Conservation (phyloP, 1,284 basidiomycete species). For the Hemileia vastatrix region DNA sequence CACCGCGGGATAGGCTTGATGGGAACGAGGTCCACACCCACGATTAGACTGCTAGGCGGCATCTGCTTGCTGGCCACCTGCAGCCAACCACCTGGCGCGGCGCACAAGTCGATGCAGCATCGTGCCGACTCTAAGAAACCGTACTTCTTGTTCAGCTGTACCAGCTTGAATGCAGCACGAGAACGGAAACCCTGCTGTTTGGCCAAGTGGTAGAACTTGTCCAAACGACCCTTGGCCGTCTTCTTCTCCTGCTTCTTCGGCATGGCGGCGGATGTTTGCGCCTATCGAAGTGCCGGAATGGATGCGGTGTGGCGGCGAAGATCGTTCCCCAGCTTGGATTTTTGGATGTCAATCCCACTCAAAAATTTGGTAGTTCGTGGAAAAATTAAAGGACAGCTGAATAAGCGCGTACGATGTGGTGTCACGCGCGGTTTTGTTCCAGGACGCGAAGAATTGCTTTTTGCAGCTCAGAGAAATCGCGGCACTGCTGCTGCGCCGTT, state of each 20-base stretch:
- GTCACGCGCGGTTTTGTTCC: too few relatives aligned
- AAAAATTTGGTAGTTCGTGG: too few relatives aligned
- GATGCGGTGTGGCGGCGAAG: too few relatives aligned
- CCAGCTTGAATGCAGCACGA: slow-evolving; percentile 96
- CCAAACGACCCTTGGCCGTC: slow-evolving; percentile 37
- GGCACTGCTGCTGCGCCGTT: too few relatives aligned
- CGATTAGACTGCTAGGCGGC: slow-evolving; percentile 93
- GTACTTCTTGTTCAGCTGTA: slow-evolving; percentile 98
- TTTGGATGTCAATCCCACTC: too few relatives aligned
- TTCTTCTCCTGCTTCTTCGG: slow-evolving; percentile 42
- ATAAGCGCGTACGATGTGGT: too few relatives aligned
- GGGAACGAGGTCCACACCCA: slow-evolving; percentile 86
- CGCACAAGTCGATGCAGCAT: slow-evolving; percentile 97
- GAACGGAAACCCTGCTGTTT: slow-evolving; percentile 95
- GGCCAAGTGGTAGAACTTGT: slow-evolving; percentile 48
- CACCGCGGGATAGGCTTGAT: slow-evolving; percentile 93
- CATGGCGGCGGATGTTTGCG: slow-evolving; percentile 30
- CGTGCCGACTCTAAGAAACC: slow-evolving; percentile 76
- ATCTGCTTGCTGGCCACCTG: slow-evolving; percentile 98
- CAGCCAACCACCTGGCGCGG: slow-evolving; percentile 96
- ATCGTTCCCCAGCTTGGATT: too few relatives aligned
- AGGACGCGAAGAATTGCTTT: too few relatives aligned
- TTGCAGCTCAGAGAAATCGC: too few relatives aligned
- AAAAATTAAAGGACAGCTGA: too few relatives aligned
- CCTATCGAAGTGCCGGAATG: too few relatives aligned